phyloP scores from a whole-genome alignment of 305 asterid species.

The Fraxinus albicans region DNA sequence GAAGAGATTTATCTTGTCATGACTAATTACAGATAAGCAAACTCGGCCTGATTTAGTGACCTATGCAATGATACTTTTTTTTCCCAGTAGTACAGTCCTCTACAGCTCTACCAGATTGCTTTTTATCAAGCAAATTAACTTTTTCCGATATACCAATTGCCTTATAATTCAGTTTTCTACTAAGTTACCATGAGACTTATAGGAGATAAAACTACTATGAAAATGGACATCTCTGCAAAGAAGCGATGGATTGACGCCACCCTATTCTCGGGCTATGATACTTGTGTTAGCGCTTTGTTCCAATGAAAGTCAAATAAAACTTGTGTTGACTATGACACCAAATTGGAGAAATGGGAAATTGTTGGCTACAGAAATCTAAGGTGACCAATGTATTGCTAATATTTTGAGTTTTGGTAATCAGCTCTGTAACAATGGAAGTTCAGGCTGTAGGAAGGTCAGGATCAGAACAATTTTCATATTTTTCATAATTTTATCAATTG shows the following conservation, averaged over 20 bases:
- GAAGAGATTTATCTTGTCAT: neutral
- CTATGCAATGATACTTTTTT: neutral
- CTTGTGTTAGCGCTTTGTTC: neutral
- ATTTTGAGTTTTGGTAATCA: neutral
- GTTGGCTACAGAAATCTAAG: neutral
- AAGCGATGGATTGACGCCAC: neutral
- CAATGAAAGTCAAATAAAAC: neutral
- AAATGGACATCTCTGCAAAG: neutral
- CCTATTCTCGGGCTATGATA: neutral
- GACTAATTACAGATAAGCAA: neutral
- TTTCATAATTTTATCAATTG: neutral
- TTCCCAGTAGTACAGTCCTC: neutral
- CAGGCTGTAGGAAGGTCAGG: constrained; percentile 3
- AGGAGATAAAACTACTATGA: neutral
- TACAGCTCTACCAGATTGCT: neutral
- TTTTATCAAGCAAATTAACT: neutral
- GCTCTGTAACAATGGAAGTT: constrained; percentile 2
- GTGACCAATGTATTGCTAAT: constrained; percentile 14
- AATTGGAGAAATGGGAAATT: neutral
- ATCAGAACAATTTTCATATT: neutral
- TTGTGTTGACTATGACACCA: neutral
- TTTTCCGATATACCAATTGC: neutral
- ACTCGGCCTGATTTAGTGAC: neutral
- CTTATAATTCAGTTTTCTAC: neutral
- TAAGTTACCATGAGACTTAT: neutral